Evolutionary conservation across 495 filamentous ascomycete genomes (phyloP).

Genomic region (Talaromyces thailandensis): DNA sequence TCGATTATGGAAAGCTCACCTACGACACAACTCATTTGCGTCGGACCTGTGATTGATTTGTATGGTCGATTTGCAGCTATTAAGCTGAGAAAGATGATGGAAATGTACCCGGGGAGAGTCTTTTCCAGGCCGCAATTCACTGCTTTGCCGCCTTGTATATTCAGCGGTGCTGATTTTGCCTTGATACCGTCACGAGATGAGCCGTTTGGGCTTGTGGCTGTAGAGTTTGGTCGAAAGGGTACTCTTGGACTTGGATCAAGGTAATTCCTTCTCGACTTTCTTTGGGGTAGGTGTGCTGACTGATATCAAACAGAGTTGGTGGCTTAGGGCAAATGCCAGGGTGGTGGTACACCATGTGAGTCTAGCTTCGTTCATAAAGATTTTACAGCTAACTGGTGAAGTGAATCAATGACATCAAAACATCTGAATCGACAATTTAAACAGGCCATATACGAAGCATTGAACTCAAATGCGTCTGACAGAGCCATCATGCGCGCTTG

Average conservation of each 20-base stretch:
- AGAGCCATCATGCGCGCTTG: slow-evolving; percentile 55
- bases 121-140: slow-evolving; percentile 66
- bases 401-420: slow-evolving; percentile 46
- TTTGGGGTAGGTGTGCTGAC: not conserved
- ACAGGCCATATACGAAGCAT: slow-evolving; percentile 47
- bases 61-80: slow-evolving; percentile 62
- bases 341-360: slow-evolving; percentile 55
- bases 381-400: not conserved
- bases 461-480: slow-evolving; percentile 42
- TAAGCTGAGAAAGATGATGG: slow-evolving; percentile 57
- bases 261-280: not conserved
- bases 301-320: slow-evolving; percentile 17
- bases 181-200: slow-evolving; percentile 65
- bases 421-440: slow-evolving; percentile 59
- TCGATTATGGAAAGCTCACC: slow-evolving; percentile 50
- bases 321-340: slow-evolving; percentile 65
- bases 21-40: slow-evolving; percentile 52
- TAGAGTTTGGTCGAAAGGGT: slow-evolving; percentile 66
- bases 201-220: slow-evolving; percentile 63
- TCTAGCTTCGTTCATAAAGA: not conserved
- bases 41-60: slow-evolving; percentile 61
- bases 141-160: slow-evolving; percentile 57
- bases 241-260: slow-evolving; percentile 58
- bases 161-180: slow-evolving; percentile 65
- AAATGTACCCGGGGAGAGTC: slow-evolving; percentile 53